Percentiles rank a stretch among this genome's conserved stretches.
phyloP scores from a whole-genome alignment of 2,329 filamentous ascomycete genomes.

The Chaetomium strumarium region DNA sequence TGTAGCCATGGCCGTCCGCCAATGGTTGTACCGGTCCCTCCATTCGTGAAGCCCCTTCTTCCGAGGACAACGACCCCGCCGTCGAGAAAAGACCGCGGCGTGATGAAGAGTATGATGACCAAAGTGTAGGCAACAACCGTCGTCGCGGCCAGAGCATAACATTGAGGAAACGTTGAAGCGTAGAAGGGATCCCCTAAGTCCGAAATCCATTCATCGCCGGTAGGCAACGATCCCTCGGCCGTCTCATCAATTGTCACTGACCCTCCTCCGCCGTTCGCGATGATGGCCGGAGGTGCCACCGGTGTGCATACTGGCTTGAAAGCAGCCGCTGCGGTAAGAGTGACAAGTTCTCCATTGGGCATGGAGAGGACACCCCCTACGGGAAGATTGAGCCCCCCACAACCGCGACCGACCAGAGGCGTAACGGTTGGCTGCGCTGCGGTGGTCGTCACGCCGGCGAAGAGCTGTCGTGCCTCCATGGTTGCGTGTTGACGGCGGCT shows the following conservation, averaged over 20 bases:
- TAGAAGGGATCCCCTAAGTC: conserved; percentile 85
- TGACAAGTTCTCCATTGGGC: conserved; percentile 45
- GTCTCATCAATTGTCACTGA: conserved; percentile 30
- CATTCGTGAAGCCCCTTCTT: conserved; percentile 76
- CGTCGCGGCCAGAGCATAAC: conserved; percentile 85
- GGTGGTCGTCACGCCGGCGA: conserved; percentile 14
- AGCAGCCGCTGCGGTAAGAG: conserved; percentile 52
- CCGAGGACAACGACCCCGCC: conserved; percentile 78
- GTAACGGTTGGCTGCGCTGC: conserved; percentile 17
- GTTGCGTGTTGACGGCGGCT: conserved; percentile 24
- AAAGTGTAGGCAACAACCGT: conserved; percentile 89
- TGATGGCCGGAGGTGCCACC: conserved; percentile 35
- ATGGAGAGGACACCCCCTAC: conserved; percentile 24
- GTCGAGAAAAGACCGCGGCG: conserved; percentile 87
- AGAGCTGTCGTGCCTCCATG: conserved; percentile 26
- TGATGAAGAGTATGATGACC: conserved; percentile 89
- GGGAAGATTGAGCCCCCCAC: conserved; percentile 23
- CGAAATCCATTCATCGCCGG: conserved; percentile 37
- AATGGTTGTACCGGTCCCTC: conserved; percentile 74
- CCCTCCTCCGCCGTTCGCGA: conserved; percentile 36
- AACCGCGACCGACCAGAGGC: conserved; percentile 18
- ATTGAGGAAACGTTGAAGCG: conserved; percentile 85
- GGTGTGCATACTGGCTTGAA: conserved; percentile 54
- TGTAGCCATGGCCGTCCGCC: conserved; percentile 93
- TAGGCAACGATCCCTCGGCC: conserved; percentile 11